phyloP scores from a whole-genome alignment of 2,329 filamentous ascomycete species.

The Apiospora aurea region DNA sequence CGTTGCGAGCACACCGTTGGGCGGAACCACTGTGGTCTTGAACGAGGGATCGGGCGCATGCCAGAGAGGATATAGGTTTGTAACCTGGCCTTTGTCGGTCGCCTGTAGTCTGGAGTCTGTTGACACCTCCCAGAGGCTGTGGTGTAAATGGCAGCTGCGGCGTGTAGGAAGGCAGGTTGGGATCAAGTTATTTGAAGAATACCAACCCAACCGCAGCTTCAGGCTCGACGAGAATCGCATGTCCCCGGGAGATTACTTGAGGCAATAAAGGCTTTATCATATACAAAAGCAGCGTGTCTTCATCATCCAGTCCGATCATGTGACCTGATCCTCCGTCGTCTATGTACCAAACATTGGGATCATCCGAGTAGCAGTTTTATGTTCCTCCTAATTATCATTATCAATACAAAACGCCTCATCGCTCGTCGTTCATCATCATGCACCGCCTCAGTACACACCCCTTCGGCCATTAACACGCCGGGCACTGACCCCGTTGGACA shows the following conservation, averaged over 20 bases:
- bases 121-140: not conserved
- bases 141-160: not conserved
- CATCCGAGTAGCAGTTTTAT: not conserved
- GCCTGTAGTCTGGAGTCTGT: conserved; percentile 21
- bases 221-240: not conserved
- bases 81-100: conserved; percentile 7
- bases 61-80: not conserved
- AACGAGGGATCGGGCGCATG: not conserved
- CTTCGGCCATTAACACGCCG: conserved; percentile 21
- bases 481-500: not conserved
- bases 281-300: not conserved
- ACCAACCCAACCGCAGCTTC: not conserved
- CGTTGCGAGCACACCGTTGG: not conserved
- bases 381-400: conserved; percentile 21
- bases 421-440: conserved; percentile 14
- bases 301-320: not conserved
- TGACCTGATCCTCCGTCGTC: not conserved
- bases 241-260: not conserved
- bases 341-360: conserved; percentile 11
- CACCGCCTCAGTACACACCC: not conserved
- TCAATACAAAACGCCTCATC: conserved; percentile 13
- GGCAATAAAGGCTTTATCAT: too few relatives aligned
- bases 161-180: conserved; percentile 1
- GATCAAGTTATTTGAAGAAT: conserved; percentile 21
- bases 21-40: not conserved